Base-by-base conservation (phyloP, 2,329 filamentous ascomycete genomes). In the Rutstroemia sydowiana region DNA sequence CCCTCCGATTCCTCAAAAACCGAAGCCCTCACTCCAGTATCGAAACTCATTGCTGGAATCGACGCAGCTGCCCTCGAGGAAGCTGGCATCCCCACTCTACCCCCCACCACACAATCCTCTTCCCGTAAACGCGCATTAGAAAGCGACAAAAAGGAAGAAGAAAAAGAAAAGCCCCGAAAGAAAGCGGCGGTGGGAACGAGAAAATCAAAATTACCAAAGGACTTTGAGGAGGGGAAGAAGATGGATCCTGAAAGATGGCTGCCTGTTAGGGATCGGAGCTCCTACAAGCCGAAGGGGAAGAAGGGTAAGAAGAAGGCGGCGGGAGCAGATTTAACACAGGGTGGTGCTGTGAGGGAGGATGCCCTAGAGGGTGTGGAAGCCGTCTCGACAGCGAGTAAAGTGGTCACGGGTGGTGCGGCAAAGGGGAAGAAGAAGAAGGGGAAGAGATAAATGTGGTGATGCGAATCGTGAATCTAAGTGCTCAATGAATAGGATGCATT, bases 211-310 rank as follows among this genome's bases (percentile, higher is more conserved):
- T 73, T 87, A 62, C 86, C 86, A 30, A 88, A 88, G 70, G 78
- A 84, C 63, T 88, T 81, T 63, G 87, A 89, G 54, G 79, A 87
- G 48, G 81, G 77, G 61, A 95, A 90, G 74, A 84, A 82, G 58
- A 79, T 88, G 31, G 93, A 98, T 68, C 84, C 89, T 0, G 93
- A 98, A 70, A 78, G 93, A 57, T 98, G 93, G 93, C 71, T 98
- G 55, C 92, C 93, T 11, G 75, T 97, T 63, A 83, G 87, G 48
- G 93, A 98, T 67, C 79, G 93, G 52, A 93, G 87, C 61, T 87
- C 82, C 37, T 98, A 95, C 70, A 76, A 87, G 44, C 90, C 91
- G 7, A 95, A 93, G 73, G 90, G 90, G 5, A 90, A 87, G 74
- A 95, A 95, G 76, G 88, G 88, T 51, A 92, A 89, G 76, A 85